Evolutionary conservation across 2,329 filamentous ascomycete genomes (phyloP).

Genomic region (Hirsutella thompsonii): DNA sequence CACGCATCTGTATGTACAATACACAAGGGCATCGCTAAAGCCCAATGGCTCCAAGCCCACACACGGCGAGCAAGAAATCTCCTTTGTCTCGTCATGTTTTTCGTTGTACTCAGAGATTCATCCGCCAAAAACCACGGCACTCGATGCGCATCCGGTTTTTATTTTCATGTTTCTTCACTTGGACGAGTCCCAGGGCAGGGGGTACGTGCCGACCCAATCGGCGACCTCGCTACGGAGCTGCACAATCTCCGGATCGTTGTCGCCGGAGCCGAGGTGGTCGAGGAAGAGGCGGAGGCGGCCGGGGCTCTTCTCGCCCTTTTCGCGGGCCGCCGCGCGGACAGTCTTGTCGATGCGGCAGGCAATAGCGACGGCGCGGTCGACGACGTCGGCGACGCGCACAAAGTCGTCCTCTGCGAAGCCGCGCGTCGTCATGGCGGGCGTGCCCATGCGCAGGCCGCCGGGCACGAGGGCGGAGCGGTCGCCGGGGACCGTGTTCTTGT

Average conservation of each 20-base stretch:
- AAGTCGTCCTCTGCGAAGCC: constrained; percentile 90
- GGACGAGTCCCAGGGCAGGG: constrained; percentile 50
- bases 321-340: constrained; percentile 54
- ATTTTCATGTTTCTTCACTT: constrained; percentile 8
- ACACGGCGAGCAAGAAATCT: too few relatives aligned
- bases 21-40: background rate
- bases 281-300: constrained; percentile 55
- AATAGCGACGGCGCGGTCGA: constrained; percentile 71
- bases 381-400: constrained; percentile 69
- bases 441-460: constrained; percentile 85
- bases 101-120: too few relatives aligned
- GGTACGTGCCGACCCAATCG: constrained; percentile 65
- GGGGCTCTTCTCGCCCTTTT: constrained; percentile 52
- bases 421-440: constrained; percentile 93
- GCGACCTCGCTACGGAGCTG: constrained; percentile 63
- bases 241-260: constrained; percentile 56
- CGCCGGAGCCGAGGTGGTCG: constrained; percentile 54
- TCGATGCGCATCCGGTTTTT: background rate
- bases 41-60: background rate
- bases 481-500: constrained; percentile 97
- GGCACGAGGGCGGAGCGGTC: constrained; percentile 90
- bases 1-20: too few relatives aligned
- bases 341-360: constrained; percentile 64
- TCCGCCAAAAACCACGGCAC: too few relatives aligned
- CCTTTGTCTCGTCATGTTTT: too few relatives aligned